Conservation (phyloP, 1,284 basidiomycete species). For the Pseudozyma sp. region DNA sequence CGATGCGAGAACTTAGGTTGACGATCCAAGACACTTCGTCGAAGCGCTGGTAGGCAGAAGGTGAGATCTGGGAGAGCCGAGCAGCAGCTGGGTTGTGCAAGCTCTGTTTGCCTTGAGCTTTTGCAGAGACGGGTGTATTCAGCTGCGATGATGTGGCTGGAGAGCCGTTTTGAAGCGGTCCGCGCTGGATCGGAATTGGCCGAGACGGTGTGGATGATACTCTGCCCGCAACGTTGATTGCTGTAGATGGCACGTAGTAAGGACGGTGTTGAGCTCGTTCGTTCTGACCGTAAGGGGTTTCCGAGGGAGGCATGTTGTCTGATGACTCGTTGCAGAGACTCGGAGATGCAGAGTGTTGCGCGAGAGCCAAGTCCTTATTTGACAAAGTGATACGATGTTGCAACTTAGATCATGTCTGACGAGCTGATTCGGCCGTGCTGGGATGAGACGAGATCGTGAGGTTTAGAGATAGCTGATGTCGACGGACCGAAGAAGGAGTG, state of each 20-base stretch:
- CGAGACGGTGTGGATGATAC: conserved; percentile 8
- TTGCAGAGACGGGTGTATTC: neutral
- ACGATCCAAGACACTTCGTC: conserved; percentile 48
- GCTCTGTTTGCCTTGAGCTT: neutral
- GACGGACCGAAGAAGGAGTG: neutral
- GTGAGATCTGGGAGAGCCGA: conserved; percentile 16
- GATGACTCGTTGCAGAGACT: neutral
- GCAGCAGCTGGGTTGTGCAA: conserved; percentile 1
- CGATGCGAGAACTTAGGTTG: conserved; percentile 46
- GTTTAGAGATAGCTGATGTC: neutral
- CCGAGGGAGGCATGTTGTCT: conserved; percentile 9
- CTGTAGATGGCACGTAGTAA: conserved; percentile 20
- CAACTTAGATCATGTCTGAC: neutral
- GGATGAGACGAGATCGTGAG: neutral
- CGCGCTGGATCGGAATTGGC: neutral
- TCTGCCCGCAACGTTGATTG: neutral
- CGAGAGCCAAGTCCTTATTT: neutral
- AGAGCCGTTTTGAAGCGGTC: neutral
- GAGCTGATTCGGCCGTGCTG: neutral
- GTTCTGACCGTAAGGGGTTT: conserved; percentile 6
- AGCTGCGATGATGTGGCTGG: conserved; percentile 5
- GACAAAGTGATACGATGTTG: neutral
- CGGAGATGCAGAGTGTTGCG: neutral
- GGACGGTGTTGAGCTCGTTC: conserved; percentile 18
- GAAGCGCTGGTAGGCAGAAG: conserved; percentile 49